Percentiles rank a stretch among this genome's conserved stretches.
These are phyloP conservation scores for Melastoma malabathricum DNA, from an alignment of 345 rosid genomes.

Conservation along the genomic window DNA sequence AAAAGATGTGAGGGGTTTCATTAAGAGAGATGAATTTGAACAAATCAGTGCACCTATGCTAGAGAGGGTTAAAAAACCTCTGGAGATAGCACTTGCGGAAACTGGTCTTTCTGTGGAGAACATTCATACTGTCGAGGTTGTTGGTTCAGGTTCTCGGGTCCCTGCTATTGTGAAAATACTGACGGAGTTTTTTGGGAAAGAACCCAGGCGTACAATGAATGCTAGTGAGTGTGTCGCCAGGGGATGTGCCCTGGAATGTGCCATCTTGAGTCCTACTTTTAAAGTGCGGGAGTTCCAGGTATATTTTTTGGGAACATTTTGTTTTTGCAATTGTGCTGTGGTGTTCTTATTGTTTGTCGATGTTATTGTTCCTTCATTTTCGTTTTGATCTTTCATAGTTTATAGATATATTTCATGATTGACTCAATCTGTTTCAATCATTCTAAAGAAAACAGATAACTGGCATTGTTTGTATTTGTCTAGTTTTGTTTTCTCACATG, in stretches of 20 bases:
- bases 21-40: constrained; percentile 91
- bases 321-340: neutral
- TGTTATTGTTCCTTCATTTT: too few species aligned
- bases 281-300: constrained; percentile 98
- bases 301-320: neutral
- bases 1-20: constrained; percentile 80
- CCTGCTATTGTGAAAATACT: constrained; percentile 74
- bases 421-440: neutral
- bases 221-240: constrained; percentile 96
- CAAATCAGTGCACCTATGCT: constrained; percentile 64
- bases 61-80: constrained; percentile 86
- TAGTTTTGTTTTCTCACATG: too few species aligned
- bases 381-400: neutral
- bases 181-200: constrained; percentile 89
- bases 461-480: too few species aligned
- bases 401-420: neutral
- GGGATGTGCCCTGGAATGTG: constrained; percentile 90
- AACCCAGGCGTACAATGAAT: constrained; percentile 94
- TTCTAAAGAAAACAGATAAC: too few species aligned
- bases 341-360: too few species aligned
- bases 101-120: constrained; percentile 64
- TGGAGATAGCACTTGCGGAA: constrained; percentile 82
- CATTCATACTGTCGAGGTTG: constrained; percentile 84
- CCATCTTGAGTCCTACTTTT: constrained; percentile 93
- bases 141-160: constrained; percentile 83